Evolutionary conservation across 2,329 filamentous ascomycete species (phyloP).

Genomic region (Achaetomium macrosporum): DNA sequence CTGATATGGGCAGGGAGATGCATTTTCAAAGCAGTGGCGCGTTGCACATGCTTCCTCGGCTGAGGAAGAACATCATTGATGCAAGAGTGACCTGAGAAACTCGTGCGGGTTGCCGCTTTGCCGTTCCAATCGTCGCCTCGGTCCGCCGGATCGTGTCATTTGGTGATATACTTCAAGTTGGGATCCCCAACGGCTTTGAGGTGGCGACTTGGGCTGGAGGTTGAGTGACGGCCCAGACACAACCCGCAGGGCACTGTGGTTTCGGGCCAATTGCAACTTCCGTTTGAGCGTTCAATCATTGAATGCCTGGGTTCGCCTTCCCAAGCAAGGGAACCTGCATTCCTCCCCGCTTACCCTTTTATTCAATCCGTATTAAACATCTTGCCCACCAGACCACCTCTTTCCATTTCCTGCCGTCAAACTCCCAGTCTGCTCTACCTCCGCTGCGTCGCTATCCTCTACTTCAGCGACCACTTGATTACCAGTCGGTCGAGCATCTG

Average conservation of each 20-base stretch:
- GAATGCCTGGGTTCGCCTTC: too few relatives aligned
- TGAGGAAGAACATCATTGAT: constrained; percentile 11
- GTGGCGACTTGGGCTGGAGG: constrained; percentile 1
- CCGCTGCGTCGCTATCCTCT: background rate
- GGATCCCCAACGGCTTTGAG: constrained; percentile 12
- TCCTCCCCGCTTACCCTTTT: constrained; percentile 13
- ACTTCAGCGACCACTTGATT: background rate
- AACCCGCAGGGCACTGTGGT: too few relatives aligned
- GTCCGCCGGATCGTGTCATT: constrained; percentile 12
- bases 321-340: too few relatives aligned
- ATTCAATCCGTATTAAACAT: constrained; percentile 18
- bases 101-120: background rate
- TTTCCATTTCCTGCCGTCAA: too few relatives aligned
- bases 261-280: too few relatives aligned
- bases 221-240: background rate
- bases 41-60: constrained; percentile 22
- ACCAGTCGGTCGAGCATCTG: constrained; percentile 2
- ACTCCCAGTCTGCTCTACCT: background rate
- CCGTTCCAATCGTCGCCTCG: background rate
- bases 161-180: background rate
- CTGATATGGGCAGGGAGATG: constrained; percentile 11
- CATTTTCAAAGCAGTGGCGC: constrained; percentile 16
- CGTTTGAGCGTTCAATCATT: too few relatives aligned
- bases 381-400: too few relatives aligned
- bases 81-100: constrained; percentile 8